Conservation (phyloP, 2,329 filamentous ascomycete species). For the Beauveria sp. region DNA sequence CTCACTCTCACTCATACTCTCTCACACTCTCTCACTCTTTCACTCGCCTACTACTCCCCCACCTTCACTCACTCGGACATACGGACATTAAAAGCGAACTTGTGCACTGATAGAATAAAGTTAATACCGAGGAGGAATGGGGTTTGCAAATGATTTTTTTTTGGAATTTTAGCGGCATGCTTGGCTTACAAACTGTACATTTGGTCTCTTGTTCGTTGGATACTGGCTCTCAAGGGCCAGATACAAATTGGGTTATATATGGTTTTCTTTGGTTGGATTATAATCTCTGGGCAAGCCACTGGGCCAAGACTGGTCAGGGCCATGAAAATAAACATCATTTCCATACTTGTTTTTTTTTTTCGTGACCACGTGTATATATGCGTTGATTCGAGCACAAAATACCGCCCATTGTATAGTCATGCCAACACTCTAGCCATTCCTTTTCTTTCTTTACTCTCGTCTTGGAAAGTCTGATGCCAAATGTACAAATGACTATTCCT, state of each 20-base stretch:
- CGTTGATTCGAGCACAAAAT: not conserved
- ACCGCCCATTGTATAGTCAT: not conserved
- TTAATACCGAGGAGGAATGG: not conserved
- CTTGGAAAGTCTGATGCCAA: not conserved
- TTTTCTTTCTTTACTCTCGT: not conserved
- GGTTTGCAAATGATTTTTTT: not conserved
- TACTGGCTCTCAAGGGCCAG: not conserved
- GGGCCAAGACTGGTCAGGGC: not conserved
- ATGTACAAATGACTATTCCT: too few species aligned
- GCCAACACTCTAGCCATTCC: not conserved
- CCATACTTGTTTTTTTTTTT: not conserved
- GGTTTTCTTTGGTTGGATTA: conserved; percentile 1
- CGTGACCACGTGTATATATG: not conserved
- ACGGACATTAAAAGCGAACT: conserved; percentile 1
- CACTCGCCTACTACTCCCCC: not conserved
- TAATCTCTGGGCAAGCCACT: not conserved
- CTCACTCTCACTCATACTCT: too few species aligned
- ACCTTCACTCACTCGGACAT: not conserved
- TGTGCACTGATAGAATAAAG: conserved; percentile 5
- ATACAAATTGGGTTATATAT: conserved; percentile 4
- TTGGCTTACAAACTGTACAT: conserved; percentile 9
- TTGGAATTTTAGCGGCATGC: conserved; percentile 5
- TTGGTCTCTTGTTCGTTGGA: not conserved
- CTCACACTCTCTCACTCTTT: too few species aligned
- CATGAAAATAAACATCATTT: not conserved